Conservation (phyloP, 169 alveolate genomes). For the Plasmodium inui region DNA sequence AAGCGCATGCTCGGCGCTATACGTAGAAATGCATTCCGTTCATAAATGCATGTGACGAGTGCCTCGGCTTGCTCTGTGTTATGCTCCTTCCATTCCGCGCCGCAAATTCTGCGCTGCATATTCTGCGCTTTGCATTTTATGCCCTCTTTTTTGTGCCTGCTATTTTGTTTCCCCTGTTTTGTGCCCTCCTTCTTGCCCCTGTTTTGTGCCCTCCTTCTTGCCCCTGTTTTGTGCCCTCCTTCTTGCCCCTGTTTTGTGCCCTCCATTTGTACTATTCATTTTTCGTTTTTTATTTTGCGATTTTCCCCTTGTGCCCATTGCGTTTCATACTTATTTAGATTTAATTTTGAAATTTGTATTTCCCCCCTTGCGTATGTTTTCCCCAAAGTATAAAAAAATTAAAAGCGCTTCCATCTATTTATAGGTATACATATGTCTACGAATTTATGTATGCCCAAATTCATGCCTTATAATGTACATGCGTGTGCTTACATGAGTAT, state of each 20-base stretch:
- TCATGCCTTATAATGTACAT: background rate
- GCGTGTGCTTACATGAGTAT: background rate
- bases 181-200: background rate
- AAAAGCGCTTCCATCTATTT: background rate
- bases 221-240: background rate
- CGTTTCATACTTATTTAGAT: slow-evolving; percentile 1
- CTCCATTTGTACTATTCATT: background rate
- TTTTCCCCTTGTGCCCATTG: background rate
- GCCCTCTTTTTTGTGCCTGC: background rate
- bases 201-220: background rate
- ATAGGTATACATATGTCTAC: slow-evolving; percentile 1
- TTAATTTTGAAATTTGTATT: slow-evolving; percentile 52
- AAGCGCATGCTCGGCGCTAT: background rate
- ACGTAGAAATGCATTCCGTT: slow-evolving; percentile 4
- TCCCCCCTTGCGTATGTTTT: background rate
- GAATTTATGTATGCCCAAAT: background rate
- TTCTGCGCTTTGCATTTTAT: background rate
- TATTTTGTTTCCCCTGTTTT: background rate
- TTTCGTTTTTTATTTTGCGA: background rate
- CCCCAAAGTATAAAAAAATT: background rate
- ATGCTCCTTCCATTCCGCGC: background rate
- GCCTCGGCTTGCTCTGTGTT: background rate
- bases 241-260: background rate
- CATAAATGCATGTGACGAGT: background rate
- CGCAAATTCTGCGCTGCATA: background rate